A percentile compares a stretch with the other conserved stretches of the same genome.
Evolutionary conservation across 2,329 filamentous ascomycete species (phyloP).

Genomic region (Scytalidium lignicola): DNA sequence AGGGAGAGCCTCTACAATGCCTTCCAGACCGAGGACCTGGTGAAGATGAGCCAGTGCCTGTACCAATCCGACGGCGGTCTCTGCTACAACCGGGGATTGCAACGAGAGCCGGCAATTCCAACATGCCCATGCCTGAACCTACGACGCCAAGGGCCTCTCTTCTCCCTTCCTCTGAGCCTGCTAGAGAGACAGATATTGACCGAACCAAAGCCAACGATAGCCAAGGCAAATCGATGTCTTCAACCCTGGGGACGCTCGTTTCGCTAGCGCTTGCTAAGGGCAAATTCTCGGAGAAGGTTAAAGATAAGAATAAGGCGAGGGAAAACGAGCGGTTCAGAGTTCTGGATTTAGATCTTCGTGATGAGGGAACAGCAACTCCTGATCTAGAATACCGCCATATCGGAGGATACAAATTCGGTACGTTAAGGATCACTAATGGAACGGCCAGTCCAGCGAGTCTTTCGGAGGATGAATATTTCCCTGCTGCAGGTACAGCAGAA

Average conservation of each 20-base stretch:
- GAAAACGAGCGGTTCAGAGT: neutral
- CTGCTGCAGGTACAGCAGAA: constrained; percentile 2
- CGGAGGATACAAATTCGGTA: constrained; percentile 58
- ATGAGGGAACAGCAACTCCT: constrained; percentile 35
- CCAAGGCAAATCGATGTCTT: neutral
- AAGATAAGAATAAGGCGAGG: neutral
- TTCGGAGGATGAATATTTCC: constrained; percentile 19
- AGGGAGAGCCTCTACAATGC: neutral
- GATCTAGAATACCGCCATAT: constrained; percentile 55
- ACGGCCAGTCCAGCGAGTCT: constrained; percentile 44
- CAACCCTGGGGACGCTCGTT: neutral
- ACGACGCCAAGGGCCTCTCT: neutral
- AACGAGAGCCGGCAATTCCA: constrained; percentile 14
- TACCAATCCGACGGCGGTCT: constrained; percentile 24
- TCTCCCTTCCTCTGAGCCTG: neutral
- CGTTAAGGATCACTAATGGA: constrained; percentile 58
- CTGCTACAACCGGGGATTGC: constrained; percentile 26
- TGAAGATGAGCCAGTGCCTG: constrained; percentile 17
- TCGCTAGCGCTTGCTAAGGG: neutral
- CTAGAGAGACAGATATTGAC: neutral
- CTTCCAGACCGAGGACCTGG: neutral
- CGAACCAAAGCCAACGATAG: neutral
- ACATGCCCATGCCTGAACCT: constrained; percentile 1
- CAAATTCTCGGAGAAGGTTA: neutral
- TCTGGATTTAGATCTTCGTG: neutral